Base-by-base conservation (phyloP, 1,284 basidiomycete genomes). In the Apiotrichum veenhuisii region DNA sequence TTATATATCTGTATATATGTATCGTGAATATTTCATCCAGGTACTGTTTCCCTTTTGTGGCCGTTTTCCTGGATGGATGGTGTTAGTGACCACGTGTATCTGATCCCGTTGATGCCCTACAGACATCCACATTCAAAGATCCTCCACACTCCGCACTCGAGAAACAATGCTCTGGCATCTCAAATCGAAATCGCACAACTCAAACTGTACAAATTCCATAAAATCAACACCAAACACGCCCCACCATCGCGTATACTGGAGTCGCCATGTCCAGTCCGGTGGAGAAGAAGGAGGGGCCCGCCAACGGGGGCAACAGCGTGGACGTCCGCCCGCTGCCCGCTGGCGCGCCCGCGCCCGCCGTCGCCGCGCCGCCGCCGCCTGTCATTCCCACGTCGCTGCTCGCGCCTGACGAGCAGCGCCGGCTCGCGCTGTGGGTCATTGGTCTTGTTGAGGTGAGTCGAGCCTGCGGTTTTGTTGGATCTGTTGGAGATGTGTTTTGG, bases 341-440 rank as follows among this genome's bases (percentile, higher is more conserved):
- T n/a, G n/a, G n/a, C 34, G 20, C 56, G 10, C 30, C 27, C 18
- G 38, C 49, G 34, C 30, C 27, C 22, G 26, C 23, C 26, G 44
- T 53, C 27, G 20, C 27, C 2, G 45, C 50, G 3, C 60, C 63
- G 30, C 58, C 62, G 5, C 63, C 68, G 12, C 70, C 74, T 0
- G 64, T 74, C 33, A 75, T 76, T 50, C 71, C 74, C 5, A 69
- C 71, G 37, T 52, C 68, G 41, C 69, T 64, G 64, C 63, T 75
- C 18, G 62, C 64, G 22, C 65, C 70, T 2, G 62, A 69, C 17
- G 75, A 76, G 56, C 75, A 76, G 57, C 62, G 73, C 7, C 62
- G 70, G 33, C 55, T 73, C 43, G 55, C 71, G 34, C 51, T 65
- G 15, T 68, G 73, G 37, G 55, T 71, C 10, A 62, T 74, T 10